Percentiles rank a stretch among this genome's conserved stretches.
Evolutionary conservation across 225 moss, liverwort and hornwort genomes (phyloP).

Genomic region (Antitrichia curtipendula): DNA sequence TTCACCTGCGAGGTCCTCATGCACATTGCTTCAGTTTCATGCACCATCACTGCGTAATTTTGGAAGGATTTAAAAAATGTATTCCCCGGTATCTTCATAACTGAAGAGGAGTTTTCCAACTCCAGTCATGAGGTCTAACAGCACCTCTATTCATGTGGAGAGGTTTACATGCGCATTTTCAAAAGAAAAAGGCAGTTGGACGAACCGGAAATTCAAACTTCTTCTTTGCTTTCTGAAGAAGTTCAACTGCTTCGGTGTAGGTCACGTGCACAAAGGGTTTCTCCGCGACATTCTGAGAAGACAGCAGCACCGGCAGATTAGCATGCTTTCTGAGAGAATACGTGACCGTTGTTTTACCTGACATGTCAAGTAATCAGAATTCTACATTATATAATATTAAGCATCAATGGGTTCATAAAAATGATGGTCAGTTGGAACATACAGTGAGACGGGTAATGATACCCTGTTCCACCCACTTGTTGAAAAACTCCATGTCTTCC

Average conservation of each 20-base stretch:
- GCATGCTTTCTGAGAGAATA: neutral
- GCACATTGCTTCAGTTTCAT: constrained; percentile 1
- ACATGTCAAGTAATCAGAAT: neutral
- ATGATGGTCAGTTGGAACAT: neutral
- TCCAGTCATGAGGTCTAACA: neutral
- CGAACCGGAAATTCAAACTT: constrained; percentile 80
- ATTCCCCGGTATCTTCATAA: neutral
- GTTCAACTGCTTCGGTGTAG: constrained; percentile 73
- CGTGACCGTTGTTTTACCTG: neutral
- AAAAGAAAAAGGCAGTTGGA: neutral
- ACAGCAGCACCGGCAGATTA: neutral
- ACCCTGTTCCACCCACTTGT: constrained; percentile 90
- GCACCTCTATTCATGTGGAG: neutral
- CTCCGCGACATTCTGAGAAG: constrained; percentile 68
- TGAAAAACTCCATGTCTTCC: constrained; percentile 94
- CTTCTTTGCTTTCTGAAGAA: constrained; percentile 69
- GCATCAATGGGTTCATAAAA: neutral
- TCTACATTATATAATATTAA: neutral
- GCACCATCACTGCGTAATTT: neutral
- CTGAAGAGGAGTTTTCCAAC: neutral
- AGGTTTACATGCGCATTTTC: neutral
- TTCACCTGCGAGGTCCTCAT: constrained; percentile 41
- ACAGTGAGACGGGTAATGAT: constrained; percentile 77
- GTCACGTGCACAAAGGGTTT: constrained; percentile 83
- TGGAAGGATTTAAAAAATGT: neutral